Conservation (phyloP, 805 yeast species). For the Saccharomycopsis capsularis region DNA sequence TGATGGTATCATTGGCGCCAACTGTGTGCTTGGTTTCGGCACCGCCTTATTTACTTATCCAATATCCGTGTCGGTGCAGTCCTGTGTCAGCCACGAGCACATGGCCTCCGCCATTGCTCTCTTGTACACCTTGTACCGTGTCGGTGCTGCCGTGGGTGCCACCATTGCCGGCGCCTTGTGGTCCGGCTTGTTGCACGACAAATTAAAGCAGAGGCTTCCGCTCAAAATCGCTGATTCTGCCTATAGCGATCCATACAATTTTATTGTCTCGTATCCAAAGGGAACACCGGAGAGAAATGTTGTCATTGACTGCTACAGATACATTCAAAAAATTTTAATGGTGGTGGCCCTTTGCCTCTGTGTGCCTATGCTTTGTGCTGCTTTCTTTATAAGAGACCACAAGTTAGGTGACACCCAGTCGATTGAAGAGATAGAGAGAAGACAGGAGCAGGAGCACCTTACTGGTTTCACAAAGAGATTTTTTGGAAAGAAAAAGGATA, state of each 20-base stretch:
- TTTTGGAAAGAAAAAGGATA: neutral
- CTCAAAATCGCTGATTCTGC: slow-evolving; percentile 32
- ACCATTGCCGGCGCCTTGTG: slow-evolving; percentile 66
- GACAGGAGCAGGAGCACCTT: neutral
- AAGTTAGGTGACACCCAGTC: slow-evolving; percentile 28
- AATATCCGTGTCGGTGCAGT: slow-evolving; percentile 52
- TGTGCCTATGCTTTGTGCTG: slow-evolving; percentile 41
- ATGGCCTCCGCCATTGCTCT: slow-evolving; percentile 57
- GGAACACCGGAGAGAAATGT: slow-evolving; percentile 50
- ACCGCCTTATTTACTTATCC: slow-evolving; percentile 68
- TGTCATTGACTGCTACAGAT: slow-evolving; percentile 47
- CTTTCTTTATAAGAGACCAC: slow-evolving; percentile 49
- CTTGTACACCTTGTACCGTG: slow-evolving; percentile 49
- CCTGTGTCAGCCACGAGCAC: slow-evolving; percentile 53
- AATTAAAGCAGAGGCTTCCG: slow-evolving; percentile 33
- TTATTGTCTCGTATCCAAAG: slow-evolving; percentile 44
- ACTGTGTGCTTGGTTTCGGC: slow-evolving; percentile 62
- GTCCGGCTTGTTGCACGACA: slow-evolving; percentile 50
- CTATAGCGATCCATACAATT: slow-evolving; percentile 45
- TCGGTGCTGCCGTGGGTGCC: slow-evolving; percentile 60
- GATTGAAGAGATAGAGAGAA: neutral
- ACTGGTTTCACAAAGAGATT: neutral
- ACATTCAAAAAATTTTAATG: slow-evolving; percentile 49
- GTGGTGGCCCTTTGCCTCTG: slow-evolving; percentile 49
- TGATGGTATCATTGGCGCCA: slow-evolving; percentile 57